Conservation (phyloP, 1,284 basidiomycete species). For the Inonotus hispidus region DNA sequence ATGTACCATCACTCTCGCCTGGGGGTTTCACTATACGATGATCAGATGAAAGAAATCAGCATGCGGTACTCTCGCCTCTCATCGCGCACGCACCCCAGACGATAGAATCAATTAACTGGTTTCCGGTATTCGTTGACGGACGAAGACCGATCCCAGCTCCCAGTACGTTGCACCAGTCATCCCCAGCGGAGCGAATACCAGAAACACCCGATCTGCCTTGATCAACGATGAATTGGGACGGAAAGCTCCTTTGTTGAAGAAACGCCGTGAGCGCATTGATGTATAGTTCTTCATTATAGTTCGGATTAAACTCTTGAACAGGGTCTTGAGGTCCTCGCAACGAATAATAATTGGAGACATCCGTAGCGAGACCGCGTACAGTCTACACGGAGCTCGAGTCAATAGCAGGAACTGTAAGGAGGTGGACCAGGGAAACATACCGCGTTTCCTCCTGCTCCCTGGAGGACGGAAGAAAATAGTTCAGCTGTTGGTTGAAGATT, state of each 20-base stretch:
- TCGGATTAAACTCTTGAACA: constrained; percentile 18
- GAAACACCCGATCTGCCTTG: constrained; percentile 19
- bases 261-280: constrained; percentile 20
- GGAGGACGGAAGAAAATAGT: constrained; percentile 19
- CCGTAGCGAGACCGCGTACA: constrained; percentile 8
- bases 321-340: constrained; percentile 19
- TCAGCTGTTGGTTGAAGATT: constrained; percentile 20
- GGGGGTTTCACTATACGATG: constrained; percentile 22
- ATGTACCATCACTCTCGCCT: constrained; percentile 26
- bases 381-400: not conserved
- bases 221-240: constrained; percentile 22
- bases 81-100: constrained; percentile 10
- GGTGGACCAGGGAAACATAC: not conserved
- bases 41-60: too few species aligned
- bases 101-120: constrained; percentile 19
- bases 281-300: constrained; percentile 22
- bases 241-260: constrained; percentile 18
- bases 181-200: constrained; percentile 17
- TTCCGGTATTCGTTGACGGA: constrained; percentile 19
- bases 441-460: constrained; percentile 13
- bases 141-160: constrained; percentile 20
- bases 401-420: not conserved
- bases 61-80: too few species aligned
- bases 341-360: constrained; percentile 21
- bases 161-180: constrained; percentile 21